Evolutionary conservation across 2,329 filamentous ascomycete species (phyloP).

Genomic region (Cladobotryum protrusum): DNA sequence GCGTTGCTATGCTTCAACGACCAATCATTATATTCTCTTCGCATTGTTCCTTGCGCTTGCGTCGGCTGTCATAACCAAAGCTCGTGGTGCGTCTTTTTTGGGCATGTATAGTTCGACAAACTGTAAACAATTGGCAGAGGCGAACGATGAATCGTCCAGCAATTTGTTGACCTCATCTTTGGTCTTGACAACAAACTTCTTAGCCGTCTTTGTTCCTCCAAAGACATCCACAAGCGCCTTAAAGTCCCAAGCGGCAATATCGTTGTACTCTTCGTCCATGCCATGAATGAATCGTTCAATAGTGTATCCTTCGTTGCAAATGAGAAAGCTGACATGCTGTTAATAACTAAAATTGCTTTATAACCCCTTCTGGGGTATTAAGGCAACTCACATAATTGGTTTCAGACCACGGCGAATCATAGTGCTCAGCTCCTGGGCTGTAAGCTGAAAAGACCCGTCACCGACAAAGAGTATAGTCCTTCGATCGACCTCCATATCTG

Average conservation of each 20-base stretch:
- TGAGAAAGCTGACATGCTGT: conserved; percentile 54
- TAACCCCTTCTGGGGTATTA: neutral
- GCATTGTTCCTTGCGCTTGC: conserved; percentile 58
- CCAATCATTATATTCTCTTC: too few relatives aligned
- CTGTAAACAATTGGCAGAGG: conserved; percentile 48
- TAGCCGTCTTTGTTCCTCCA: conserved; percentile 53
- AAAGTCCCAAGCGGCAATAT: conserved; percentile 70
- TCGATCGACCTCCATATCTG: conserved; percentile 52
- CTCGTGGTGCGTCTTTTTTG: conserved; percentile 67
- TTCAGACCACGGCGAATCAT: conserved; percentile 71
- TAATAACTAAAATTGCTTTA: conserved; percentile 10
- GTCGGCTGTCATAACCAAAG: conserved; percentile 63
- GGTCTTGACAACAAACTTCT: conserved; percentile 62
- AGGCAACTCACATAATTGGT: conserved; percentile 61
- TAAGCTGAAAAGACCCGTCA: conserved; percentile 81
- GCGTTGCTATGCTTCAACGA: too few relatives aligned
- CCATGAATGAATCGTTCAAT: conserved; percentile 88
- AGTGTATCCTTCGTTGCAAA: conserved; percentile 84
- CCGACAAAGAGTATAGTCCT: conserved; percentile 83
- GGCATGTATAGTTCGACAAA: conserved; percentile 81
- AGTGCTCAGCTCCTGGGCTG: conserved; percentile 75
- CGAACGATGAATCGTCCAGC: conserved; percentile 59
- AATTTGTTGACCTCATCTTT: conserved; percentile 61
- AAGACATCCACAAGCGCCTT: conserved; percentile 62
- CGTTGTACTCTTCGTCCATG: conserved; percentile 73